A percentile compares a stretch with the other conserved stretches of the same genome.
These are phyloP conservation scores for Cercis canadensis DNA, from an alignment of 306 rosid genomes.

Conservation along the genomic window DNA sequence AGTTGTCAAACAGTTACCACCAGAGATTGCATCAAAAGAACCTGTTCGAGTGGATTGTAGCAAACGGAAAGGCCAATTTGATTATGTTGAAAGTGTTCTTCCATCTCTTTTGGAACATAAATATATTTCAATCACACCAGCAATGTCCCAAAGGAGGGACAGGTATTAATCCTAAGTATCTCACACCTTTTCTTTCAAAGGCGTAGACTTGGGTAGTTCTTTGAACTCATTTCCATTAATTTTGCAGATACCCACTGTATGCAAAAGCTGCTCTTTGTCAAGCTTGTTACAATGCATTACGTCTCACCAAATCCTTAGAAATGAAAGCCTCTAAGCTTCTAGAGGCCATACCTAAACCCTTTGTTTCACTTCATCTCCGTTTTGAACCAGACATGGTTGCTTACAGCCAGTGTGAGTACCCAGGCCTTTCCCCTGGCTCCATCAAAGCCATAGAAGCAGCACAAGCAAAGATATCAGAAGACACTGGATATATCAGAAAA, in stretches of 20 bases:
- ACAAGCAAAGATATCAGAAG: conserved; percentile 61
- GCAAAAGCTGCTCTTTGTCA: conserved; percentile 95
- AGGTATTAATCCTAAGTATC: conserved; percentile 58
- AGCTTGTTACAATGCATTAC: conserved; percentile 90
- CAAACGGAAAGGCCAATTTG: conserved; percentile 91
- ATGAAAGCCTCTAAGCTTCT: conserved; percentile 81
- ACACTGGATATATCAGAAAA: conserved; percentile 89
- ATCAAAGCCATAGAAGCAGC: conserved; percentile 72
- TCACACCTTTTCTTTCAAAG: background rate
- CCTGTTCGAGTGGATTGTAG: conserved; percentile 86
- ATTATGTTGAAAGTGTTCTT: conserved; percentile 84
- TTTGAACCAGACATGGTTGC: conserved; percentile 98
- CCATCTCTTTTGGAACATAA: conserved; percentile 74
- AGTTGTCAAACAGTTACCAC: conserved; percentile 75
- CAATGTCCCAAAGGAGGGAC: conserved; percentile 93
- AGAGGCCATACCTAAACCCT: conserved; percentile 91
- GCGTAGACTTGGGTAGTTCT: background rate
- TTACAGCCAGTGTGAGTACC: conserved; percentile 84
- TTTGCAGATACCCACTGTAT: conserved; percentile 72
- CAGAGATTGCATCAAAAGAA: conserved; percentile 65
- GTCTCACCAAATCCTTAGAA: conserved; percentile 75
- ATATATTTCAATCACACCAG: conserved; percentile 89
- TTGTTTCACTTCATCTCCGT: conserved; percentile 89
- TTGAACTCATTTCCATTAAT: conserved; percentile 2
- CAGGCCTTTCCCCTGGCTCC: conserved; percentile 66